Percentiles rank a stretch among this genome's conserved stretches.
Evolutionary conservation across 768 basidiomycete genomes (phyloP).

Genomic region (Phanerochaete carnosa): DNA sequence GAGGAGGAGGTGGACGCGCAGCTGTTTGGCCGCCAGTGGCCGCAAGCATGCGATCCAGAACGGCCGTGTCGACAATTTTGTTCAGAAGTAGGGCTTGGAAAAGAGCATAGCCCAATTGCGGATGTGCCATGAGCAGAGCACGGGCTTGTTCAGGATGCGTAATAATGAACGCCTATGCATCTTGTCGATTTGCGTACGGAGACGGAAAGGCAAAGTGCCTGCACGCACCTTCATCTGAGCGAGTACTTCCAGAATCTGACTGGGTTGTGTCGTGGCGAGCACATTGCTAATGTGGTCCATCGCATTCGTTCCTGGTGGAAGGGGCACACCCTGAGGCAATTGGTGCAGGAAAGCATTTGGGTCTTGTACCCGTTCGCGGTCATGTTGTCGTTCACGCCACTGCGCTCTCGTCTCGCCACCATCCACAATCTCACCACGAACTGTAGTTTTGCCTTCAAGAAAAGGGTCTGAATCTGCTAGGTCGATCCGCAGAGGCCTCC

Average conservation of each 20-base stretch:
- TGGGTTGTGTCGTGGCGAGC: conserved; percentile 78
- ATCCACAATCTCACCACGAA: conserved; percentile 78
- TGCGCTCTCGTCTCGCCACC: conserved; percentile 56
- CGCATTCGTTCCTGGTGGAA: conserved; percentile 66
- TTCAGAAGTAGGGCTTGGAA: conserved; percentile 93
- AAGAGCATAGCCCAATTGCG: conserved; percentile 93
- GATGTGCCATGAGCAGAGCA: conserved; percentile 73
- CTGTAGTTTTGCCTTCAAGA: conserved; percentile 86
- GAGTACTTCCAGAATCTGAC: conserved; percentile 87
- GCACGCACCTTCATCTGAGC: conserved; percentile 93
- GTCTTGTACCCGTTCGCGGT: conserved; percentile 22
- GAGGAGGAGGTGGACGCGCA: conserved; percentile 13
- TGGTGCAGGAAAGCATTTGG: conserved; percentile 51
- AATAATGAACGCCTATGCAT: conserved; percentile 78
- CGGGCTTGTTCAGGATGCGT: conserved; percentile 90
- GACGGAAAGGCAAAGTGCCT: neutral
- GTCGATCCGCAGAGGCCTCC: conserved; percentile 90
- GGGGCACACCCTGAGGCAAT: conserved; percentile 73
- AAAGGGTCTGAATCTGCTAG: conserved; percentile 92
- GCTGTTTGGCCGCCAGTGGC: conserved; percentile 25
- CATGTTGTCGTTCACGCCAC: conserved; percentile 50
- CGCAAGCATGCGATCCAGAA: conserved; percentile 69
- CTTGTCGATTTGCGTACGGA: neutral
- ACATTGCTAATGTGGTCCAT: conserved; percentile 85
- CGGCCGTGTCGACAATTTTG: conserved; percentile 86